Evolutionary conservation across 805 yeast genomes (phyloP).

Genomic region (Ogataea saltuana): DNA sequence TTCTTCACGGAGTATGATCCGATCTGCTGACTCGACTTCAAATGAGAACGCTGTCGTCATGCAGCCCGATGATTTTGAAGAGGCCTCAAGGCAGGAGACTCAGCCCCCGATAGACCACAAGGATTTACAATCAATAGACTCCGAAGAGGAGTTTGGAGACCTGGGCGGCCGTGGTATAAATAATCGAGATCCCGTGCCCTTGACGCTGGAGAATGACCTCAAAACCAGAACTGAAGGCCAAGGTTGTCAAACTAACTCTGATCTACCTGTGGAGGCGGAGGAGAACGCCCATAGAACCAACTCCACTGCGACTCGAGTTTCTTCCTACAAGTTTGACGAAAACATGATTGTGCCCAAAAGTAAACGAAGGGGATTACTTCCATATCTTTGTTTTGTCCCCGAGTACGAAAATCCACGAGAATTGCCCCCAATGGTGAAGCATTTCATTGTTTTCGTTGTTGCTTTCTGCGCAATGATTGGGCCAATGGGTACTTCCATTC

Average conservation of each 20-base stretch:
- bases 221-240: neutral
- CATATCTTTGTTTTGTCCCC: constrained; percentile 54
- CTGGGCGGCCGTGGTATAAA: neutral
- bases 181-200: constrained; percentile 1
- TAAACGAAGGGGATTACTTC: constrained; percentile 61
- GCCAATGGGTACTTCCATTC: constrained; percentile 86
- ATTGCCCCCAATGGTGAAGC: constrained; percentile 52
- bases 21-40: neutral
- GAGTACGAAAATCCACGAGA: constrained; percentile 75
- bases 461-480: constrained; percentile 78
- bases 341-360: constrained; percentile 35
- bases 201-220: constrained; percentile 1
- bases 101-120: neutral
- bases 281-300: neutral
- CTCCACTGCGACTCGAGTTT: constrained; percentile 14
- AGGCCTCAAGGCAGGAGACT: neutral
- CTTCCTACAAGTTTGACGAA: constrained; percentile 29
- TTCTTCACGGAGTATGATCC: neutral
- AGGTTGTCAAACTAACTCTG: too few relatives aligned
- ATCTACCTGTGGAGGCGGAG: too few relatives aligned
- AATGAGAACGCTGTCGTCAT: neutral
- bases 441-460: constrained; percentile 58
- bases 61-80: neutral
- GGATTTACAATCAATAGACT: constrained; percentile 1
- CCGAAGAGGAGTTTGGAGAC: neutral